phyloP scores from a whole-genome alignment of 805 yeast species.

The Cyberlindnera meyerae region DNA sequence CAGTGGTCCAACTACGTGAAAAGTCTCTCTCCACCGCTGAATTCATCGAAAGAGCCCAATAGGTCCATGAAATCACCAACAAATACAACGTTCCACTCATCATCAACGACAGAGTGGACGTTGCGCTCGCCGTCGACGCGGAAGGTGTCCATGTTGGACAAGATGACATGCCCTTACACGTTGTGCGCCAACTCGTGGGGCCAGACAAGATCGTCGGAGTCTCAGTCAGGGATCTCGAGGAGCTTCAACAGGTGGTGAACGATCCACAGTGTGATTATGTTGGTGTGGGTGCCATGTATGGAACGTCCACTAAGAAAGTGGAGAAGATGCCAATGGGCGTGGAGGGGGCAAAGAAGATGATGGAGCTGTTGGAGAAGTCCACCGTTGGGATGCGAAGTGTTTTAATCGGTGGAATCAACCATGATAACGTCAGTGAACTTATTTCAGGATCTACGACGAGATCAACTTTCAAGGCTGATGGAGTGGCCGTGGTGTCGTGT shows the following conservation, averaged over 20 bases:
- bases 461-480: slow-evolving; percentile 49
- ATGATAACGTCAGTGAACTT: slow-evolving; percentile 54
- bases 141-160: slow-evolving; percentile 95
- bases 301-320: slow-evolving; percentile 65
- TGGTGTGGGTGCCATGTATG: slow-evolving; percentile 78
- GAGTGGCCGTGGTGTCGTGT: slow-evolving; percentile 87
- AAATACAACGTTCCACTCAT: slow-evolving; percentile 64
- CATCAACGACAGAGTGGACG: slow-evolving; percentile 83
- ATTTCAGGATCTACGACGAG: slow-evolving; percentile 38
- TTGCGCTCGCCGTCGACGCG: slow-evolving; percentile 83
- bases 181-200: slow-evolving; percentile 64
- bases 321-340: slow-evolving; percentile 62
- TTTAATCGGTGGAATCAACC: slow-evolving; percentile 76
- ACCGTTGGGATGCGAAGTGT: slow-evolving; percentile 49
- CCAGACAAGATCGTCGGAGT: slow-evolving; percentile 75
- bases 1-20: slow-evolving; percentile 80
- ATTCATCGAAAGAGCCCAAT: slow-evolving; percentile 57
- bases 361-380: slow-evolving; percentile 40
- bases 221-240: slow-evolving; percentile 57
- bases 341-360: slow-evolving; percentile 52
- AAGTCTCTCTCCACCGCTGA: slow-evolving; percentile 63
- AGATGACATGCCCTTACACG: slow-evolving; percentile 61
- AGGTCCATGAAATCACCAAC: slow-evolving; percentile 58
- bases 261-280: slow-evolving; percentile 61
- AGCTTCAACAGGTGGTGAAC: slow-evolving; percentile 45